phyloP scores from a whole-genome alignment of 768 basidiomycete species.

The Tricholoma bakamatsutake region DNA sequence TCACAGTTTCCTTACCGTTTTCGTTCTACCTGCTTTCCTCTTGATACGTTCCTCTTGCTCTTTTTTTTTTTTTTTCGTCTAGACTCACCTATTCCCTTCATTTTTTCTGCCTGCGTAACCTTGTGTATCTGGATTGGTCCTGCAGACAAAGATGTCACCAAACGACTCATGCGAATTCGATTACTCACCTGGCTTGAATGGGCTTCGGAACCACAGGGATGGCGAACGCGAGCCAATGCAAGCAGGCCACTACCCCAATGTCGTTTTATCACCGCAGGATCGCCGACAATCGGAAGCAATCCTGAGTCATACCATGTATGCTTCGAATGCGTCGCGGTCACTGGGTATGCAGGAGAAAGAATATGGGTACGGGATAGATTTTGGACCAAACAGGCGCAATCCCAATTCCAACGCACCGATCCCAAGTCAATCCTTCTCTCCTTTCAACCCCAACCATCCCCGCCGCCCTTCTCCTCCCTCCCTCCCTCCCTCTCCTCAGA shows the following conservation, averaged over 20 bases:
- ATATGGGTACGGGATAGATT: slow-evolving; percentile 19
- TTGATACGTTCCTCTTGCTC: neutral
- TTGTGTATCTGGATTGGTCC: neutral
- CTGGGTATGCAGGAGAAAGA: slow-evolving; percentile 25
- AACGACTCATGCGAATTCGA: slow-evolving; percentile 37
- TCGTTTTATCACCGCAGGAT: slow-evolving; percentile 22
- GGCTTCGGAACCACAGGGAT: slow-evolving; percentile 19
- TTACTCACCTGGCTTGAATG: slow-evolving; percentile 25
- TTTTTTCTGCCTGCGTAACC: neutral
- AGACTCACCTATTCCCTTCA: slow-evolving; percentile 1
- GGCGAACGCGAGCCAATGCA: slow-evolving; percentile 18
- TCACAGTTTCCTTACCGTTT: slow-evolving; percentile 8
- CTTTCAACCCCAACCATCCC: slow-evolving; percentile 40
- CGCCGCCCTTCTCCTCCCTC: slow-evolving; percentile 31
- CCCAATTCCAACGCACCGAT: slow-evolving; percentile 17
- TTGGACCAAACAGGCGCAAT: slow-evolving; percentile 43
- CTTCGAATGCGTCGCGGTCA: slow-evolving; percentile 21
- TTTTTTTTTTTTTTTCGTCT: neutral
- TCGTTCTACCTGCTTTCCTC: slow-evolving; percentile 3
- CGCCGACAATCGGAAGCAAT: slow-evolving; percentile 22
- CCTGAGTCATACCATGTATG: slow-evolving; percentile 14
- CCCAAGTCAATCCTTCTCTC: slow-evolving; percentile 30
- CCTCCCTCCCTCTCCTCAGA: slow-evolving; percentile 21
- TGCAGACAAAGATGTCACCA: slow-evolving; percentile 33
- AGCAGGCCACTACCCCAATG: slow-evolving; percentile 11